Evolutionary conservation across 2,329 filamentous ascomycete species (phyloP), one percentile per base, ranked within the genome.

Genomic region (Ilyonectria mors-panacis): DNA sequence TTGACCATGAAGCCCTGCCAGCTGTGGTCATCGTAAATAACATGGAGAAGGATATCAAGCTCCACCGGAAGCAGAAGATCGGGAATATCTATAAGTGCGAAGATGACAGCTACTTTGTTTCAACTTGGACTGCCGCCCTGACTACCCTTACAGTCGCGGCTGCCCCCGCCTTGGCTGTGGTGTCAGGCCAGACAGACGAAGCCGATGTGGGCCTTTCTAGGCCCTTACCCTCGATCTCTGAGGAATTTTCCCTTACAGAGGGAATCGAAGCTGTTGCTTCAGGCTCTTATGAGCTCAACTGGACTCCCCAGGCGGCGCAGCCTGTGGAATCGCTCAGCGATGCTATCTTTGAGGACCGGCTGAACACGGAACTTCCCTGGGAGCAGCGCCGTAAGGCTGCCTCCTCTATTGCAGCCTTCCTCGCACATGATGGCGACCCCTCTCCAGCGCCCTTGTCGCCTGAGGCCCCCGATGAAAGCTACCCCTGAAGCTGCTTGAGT

Each of bases 21-120:
- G 57, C 44, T 4, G 30, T 59, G 13, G 45, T 51, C 1, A 19
- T 59, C 17, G 39, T 50, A 3, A 54, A 61, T 17, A 61, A 44
- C 37, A 55, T 35, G n/a, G 47, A 42, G 37, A 26, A 42, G 30
- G 21, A 28, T 15, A 30, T 30, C 13, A 54, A 62, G n/a, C 13
- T 55, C 9, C 59, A 55, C 17, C 37, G 50, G 4, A 47, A 48
- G 17, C 37, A 48, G 28, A 55, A 54, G 37, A 26, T 55, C 15
- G 17, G 59, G 6, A 51, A 28, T 19, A 50, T 59, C 15, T 5
- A 8, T 2, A 45, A 51, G 15, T 59, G 57, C 19, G 57, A 42
- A 4, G 44, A 59, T 7, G 50, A 26, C 9, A 48, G 21, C 28
- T 63, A 57, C 15, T 37, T 26, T 26, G 23, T 26, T 3, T 26